Evolutionary conservation across 1,139 yeast species (phyloP), one percentile per base, ranked within the genome.

Genomic region (Yamadazyma epiphylla): DNA sequence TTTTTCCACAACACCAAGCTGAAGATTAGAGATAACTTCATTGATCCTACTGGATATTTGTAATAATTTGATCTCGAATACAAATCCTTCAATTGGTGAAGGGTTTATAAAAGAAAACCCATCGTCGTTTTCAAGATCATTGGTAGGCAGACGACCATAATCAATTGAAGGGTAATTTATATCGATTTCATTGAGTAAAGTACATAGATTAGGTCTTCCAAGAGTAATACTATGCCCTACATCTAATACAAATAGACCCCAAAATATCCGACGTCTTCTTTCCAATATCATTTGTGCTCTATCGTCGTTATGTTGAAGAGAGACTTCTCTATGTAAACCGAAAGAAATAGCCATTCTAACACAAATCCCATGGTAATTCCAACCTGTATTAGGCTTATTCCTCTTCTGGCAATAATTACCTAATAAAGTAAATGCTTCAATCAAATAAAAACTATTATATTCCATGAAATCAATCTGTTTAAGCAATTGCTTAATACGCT

Each of bases 311-410:
- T n/a, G n/a, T n/a, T n/a, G n/a, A n/a, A n/a, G n/a, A 22, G 37
- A 41, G 9, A 47, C 45, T 24, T 44, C 51, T 26, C 42, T 43
- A 32, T 52, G 56, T 17, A 52, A 39, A 4, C 87, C 88, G 27
- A 81, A 53, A 2, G 83, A 80, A 36, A 77, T 64, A 1, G 87
- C 86, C 74, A 80, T 76, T 41, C 83, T 59, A 8, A 77, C 70
- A 0, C 86, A 81, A 16, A 78, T 53, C 3, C 88, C 87, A 16
- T 78, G 52, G 43, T 74, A 77, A 32, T 70, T 75, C 54, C 80
- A 76, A 13, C 85, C 45, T 5, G 46, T 43, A 25, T 42, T 42
- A 4, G 83, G 82, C 39, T 74, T 74, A 45, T 78, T 74, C 28
- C 81, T 65, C 50, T 77, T 77, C 44, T 77, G 83, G 6, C 77